These are phyloP conservation scores for Chenopodium suecicum DNA, from an alignment of 148 eudicot species.

Conservation along the genomic window DNA sequence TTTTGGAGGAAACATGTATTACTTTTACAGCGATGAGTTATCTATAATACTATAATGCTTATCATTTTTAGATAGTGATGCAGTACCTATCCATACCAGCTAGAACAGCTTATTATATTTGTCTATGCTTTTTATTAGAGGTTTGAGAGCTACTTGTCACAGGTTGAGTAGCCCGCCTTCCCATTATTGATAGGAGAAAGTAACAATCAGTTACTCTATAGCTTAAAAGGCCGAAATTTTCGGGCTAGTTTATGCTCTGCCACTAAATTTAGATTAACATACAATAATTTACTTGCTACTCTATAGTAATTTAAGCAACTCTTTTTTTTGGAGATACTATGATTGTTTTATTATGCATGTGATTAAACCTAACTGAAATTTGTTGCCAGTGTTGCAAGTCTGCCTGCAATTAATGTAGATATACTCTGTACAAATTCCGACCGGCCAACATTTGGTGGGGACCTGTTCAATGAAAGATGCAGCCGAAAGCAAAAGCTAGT, in stretches of 20 bases:
- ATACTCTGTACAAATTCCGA: constrained; percentile 18
- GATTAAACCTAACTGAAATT: constrained; percentile 3
- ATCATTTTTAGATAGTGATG: background rate
- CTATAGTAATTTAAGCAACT: constrained; percentile 14
- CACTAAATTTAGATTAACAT: constrained; percentile 20
- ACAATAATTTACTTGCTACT: constrained; percentile 19
- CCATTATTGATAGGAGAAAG: constrained; percentile 23
- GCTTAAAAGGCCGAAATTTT: constrained; percentile 30
- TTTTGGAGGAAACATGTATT: constrained; percentile 20
- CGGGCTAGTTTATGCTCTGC: constrained; percentile 20
- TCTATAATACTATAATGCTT: constrained; percentile 8
- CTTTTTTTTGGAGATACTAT: constrained; percentile 12
- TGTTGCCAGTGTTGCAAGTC: constrained; percentile 22
- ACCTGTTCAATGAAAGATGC: constrained; percentile 18
- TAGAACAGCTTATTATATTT: constrained; percentile 17
- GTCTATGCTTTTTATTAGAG: background rate
- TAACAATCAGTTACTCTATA: constrained; percentile 9
- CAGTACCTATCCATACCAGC: constrained; percentile 13
- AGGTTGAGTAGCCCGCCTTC: constrained; percentile 17
- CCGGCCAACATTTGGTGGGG: constrained; percentile 26
- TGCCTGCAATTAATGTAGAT: constrained; percentile 22
- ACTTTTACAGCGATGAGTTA: constrained; percentile 13
- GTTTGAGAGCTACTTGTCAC: constrained; percentile 19
- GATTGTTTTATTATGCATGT: constrained; percentile 14
- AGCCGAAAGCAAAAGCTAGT: constrained; percentile 34